These are phyloP conservation scores for Xylaria sp. DNA, from an alignment of 2,329 filamentous ascomycete species.

Conservation along the genomic window DNA sequence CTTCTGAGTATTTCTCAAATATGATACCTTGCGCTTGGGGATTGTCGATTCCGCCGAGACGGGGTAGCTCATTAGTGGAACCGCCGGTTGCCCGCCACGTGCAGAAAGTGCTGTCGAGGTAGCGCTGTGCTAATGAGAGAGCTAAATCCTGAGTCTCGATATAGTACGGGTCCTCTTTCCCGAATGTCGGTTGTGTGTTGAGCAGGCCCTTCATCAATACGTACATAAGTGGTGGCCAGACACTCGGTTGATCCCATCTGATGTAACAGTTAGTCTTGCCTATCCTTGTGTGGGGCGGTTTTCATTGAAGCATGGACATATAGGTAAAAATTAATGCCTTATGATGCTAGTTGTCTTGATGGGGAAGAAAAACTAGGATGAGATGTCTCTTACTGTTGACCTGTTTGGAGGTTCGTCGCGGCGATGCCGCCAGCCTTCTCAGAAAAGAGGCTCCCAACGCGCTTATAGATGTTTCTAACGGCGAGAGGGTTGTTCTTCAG, in stretches of 20 bases:
- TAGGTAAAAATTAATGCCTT: background rate
- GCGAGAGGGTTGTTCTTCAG: conserved; percentile 70
- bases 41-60: conserved; percentile 59
- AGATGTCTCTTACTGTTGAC: conserved; percentile 54
- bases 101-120: conserved; percentile 75
- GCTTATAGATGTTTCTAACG: conserved; percentile 64
- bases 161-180: conserved; percentile 64
- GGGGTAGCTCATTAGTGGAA: conserved; percentile 63
- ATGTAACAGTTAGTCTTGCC: conserved; percentile 6
- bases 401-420: conserved; percentile 69
- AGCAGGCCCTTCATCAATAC: conserved; percentile 71
- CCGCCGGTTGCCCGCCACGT: conserved; percentile 77
- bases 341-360: background rate
- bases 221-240: conserved; percentile 76
- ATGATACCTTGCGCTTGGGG: conserved; percentile 65
- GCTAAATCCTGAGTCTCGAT: conserved; percentile 65
- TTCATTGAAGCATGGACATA: background rate
- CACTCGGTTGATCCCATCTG: conserved; percentile 74
- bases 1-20: conserved; percentile 76
- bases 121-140: conserved; percentile 70
- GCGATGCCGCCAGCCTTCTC: conserved; percentile 67
- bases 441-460: conserved; percentile 65
- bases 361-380: background rate
- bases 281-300: background rate
- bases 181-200: conserved; percentile 68